A percentile compares a stretch with the other conserved stretches of the same genome.
Conservation (phyloP, 2,329 filamentous ascomycete species). For the Ascochyta rabiei region DNA sequence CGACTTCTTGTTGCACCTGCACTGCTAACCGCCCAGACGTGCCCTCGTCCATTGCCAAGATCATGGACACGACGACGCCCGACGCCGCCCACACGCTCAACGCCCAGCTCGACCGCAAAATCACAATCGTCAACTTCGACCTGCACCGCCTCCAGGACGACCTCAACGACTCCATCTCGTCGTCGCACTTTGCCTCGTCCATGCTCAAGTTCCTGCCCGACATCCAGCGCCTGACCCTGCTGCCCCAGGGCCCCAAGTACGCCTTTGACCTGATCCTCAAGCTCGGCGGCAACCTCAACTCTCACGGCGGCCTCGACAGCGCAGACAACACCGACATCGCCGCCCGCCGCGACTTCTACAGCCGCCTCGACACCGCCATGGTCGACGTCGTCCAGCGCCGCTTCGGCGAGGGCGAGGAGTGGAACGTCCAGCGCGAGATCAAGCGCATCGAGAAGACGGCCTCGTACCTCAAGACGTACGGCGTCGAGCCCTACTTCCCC, state of each 20-base stretch:
- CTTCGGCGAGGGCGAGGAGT: slow-evolving; percentile 59
- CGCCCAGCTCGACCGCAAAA: slow-evolving; percentile 63
- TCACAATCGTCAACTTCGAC: slow-evolving; percentile 64
- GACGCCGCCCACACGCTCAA: slow-evolving; percentile 59
- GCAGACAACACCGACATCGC: slow-evolving; percentile 55
- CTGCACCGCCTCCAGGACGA: slow-evolving; percentile 62
- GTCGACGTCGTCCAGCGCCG: slow-evolving; percentile 59
- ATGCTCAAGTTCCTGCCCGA: slow-evolving; percentile 63
- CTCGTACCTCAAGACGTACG: slow-evolving; percentile 57
- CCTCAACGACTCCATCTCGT: slow-evolving; percentile 60
- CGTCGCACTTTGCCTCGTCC: slow-evolving; percentile 59
- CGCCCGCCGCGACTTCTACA: slow-evolving; percentile 58
- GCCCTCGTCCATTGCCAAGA: slow-evolving; percentile 57
- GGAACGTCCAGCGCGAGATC: slow-evolving; percentile 59
- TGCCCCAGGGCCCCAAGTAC: slow-evolving; percentile 56
- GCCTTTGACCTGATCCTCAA: slow-evolving; percentile 62
- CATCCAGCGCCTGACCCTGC: slow-evolving; percentile 56
- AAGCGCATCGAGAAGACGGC: slow-evolving; percentile 63
- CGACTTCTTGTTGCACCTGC: background rate
- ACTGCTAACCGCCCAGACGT: slow-evolving; percentile 52
- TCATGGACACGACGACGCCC: slow-evolving; percentile 58
- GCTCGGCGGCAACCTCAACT: slow-evolving; percentile 62
- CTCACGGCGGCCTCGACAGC: slow-evolving; percentile 58
- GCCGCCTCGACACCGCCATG: slow-evolving; percentile 56
- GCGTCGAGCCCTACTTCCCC: slow-evolving; percentile 61